These are phyloP conservation scores for Ramaria rubella DNA, from an alignment of 768 basidiomycete genomes.

Conservation along the genomic window DNA sequence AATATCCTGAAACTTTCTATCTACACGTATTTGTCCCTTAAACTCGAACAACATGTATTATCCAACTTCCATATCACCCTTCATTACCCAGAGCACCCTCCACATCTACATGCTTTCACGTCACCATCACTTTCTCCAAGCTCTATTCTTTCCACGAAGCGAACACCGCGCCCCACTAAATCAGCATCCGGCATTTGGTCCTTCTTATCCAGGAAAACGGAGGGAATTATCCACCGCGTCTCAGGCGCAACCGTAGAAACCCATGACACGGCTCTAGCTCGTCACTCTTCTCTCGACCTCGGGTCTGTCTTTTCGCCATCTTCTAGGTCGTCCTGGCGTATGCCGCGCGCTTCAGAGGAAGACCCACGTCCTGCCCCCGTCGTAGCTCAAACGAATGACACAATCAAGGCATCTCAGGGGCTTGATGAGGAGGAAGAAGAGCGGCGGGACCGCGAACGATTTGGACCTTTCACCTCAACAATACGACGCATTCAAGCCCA, in stretches of 20 bases:
- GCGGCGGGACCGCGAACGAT: conserved; percentile 5
- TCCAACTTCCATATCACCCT: conserved; percentile 44
- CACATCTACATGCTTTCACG: background rate
- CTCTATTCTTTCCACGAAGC: conserved; percentile 18
- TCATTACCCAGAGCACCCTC: conserved; percentile 30
- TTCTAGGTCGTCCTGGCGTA: background rate
- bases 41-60: conserved; percentile 57
- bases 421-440: conserved; percentile 1
- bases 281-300: background rate
- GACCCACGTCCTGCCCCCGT: background rate
- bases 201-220: conserved; percentile 32
- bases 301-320: background rate
- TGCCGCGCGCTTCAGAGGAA: background rate
- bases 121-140: background rate
- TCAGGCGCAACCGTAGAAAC: background rate
- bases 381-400: background rate
- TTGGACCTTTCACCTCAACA: conserved; percentile 32
- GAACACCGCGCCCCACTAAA: background rate
- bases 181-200: conserved; percentile 27
- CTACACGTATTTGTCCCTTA: conserved; percentile 49
- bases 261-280: background rate
- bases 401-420: background rate
- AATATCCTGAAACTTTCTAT: conserved; percentile 46
- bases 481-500: conserved; percentile 37
- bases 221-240: conserved; percentile 25